phyloP scores from a whole-genome alignment of 163 green algal genomes.

The Volvox carteri region DNA sequence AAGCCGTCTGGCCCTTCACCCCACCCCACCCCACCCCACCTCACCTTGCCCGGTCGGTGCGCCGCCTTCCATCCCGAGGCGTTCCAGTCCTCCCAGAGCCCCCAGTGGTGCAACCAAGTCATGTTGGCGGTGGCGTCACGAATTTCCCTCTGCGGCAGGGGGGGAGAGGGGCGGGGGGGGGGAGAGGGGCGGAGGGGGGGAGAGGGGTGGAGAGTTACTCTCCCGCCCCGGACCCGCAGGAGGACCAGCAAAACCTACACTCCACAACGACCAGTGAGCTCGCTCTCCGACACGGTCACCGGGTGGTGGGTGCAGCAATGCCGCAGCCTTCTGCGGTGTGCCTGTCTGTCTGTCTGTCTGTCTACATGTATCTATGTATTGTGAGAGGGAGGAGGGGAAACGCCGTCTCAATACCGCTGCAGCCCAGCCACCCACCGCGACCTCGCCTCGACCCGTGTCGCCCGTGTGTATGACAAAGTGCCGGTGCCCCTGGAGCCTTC shows the following conservation, averaged over 20 bases:
- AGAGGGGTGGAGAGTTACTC: not conserved
- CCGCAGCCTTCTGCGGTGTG: too few species aligned
- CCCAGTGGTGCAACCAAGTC: slow-evolving; percentile 54
- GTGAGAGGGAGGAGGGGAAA: not conserved
- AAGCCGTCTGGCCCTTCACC: too few species aligned
- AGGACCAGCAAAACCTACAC: too few species aligned
- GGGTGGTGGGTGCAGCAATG: too few species aligned
- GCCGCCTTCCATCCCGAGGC: slow-evolving; percentile 30
- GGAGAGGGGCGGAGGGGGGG: not conserved
- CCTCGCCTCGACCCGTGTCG: slow-evolving; percentile 44
- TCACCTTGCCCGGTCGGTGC: slow-evolving; percentile 43
- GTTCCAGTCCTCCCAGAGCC: not conserved
- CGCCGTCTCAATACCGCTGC: not conserved
- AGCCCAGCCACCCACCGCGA: not conserved
- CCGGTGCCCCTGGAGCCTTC: slow-evolving; percentile 28
- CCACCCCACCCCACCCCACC: too few species aligned
- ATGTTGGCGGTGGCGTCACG: slow-evolving; percentile 25
- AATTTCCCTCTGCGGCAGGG: not conserved
- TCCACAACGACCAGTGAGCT: too few species aligned
- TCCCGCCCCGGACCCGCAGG: too few species aligned
- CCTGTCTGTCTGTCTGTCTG: too few species aligned
- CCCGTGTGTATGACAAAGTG: slow-evolving; percentile 57
- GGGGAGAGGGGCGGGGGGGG: not conserved
- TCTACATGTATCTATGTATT: not conserved
- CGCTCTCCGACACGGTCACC: too few species aligned